Base-by-base conservation (phyloP, 371 early-diverging fungal genomes). In the Conidiobolus incongruus region DNA sequence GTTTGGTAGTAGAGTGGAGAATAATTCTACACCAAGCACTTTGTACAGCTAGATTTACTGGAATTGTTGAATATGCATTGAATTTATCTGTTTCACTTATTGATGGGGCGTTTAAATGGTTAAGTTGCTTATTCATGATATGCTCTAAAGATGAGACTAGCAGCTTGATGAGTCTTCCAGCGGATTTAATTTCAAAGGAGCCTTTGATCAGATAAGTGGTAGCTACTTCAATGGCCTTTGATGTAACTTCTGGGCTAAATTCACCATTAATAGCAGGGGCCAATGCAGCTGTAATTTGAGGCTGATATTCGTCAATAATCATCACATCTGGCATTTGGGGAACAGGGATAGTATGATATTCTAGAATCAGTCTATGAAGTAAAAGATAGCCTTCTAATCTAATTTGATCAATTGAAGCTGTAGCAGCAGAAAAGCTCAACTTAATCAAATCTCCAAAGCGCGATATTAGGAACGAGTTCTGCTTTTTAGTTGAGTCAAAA, bases 281-380 rank as follows among this genome's bases (percentile, higher is more conserved):
- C 28, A 89, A 57, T 0, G 90, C 84, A 1, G 86, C 80, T 22
- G 77, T 75, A 37, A 88, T 83, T 53, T 88, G 89, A 0, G 89
- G 67, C 50, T 84, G 83, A 51, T 84, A 89, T 48, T 86, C 87
- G 52, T 85, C 90, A 35, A 89, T 53, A 0, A 89, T 56, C 0
- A 74, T 58, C 46, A 76, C 77, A 39, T 68, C 87, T 20, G 77
- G 79, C 37, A 78, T 65, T 47, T 89, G 87, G 8, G 86, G 84
- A 60, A 85, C 89, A 5, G 56, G 51, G 0, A 76, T 70, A 5
- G 53, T 47, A 3, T 72, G 59, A 52, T 75, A 88, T 48, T 61
- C 71, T 59, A 76, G 75, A 26, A 76, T 65, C 0, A 85, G 63
- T 51, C 76, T 74, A 34, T 75, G 61, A 36, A 89, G 54, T 22